phyloP scores from a whole-genome alignment of 2,329 filamentous ascomycete genomes.

The Didymella glomerata region DNA sequence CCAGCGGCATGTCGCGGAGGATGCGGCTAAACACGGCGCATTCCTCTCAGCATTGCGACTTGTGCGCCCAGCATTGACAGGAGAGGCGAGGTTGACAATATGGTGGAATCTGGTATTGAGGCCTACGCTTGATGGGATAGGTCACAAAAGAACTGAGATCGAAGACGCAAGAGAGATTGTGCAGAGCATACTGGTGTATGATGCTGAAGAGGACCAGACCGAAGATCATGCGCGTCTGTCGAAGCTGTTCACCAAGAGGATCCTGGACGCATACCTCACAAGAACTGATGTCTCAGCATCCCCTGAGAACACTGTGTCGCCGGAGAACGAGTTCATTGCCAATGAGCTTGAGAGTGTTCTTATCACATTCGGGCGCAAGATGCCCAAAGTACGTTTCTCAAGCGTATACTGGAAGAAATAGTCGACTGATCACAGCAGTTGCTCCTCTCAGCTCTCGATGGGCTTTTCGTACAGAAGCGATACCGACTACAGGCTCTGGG shows the following conservation, averaged over 20 bases:
- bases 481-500: conserved; percentile 71
- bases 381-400: conserved; percentile 63
- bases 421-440: conserved; percentile 57
- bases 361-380: conserved; percentile 68
- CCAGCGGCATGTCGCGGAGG: conserved; percentile 68
- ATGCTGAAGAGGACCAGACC: conserved; percentile 64
- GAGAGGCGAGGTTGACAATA: conserved; percentile 68
- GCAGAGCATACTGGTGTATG: conserved; percentile 69
- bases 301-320: conserved; percentile 50
- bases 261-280: conserved; percentile 56
- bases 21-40: conserved; percentile 66
- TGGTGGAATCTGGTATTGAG: conserved; percentile 75
- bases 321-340: conserved; percentile 58
- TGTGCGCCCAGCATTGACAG: conserved; percentile 70
- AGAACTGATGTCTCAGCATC: conserved; percentile 52
- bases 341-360: conserved; percentile 63
- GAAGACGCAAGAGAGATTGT: conserved; percentile 71
- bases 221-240: conserved; percentile 55
- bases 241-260: conserved; percentile 64
- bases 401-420: not conserved
- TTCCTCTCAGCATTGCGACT: conserved; percentile 74
- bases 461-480: conserved; percentile 70
- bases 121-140: conserved; percentile 65
- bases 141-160: conserved; percentile 69
- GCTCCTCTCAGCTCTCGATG: conserved; percentile 71